Conservation (phyloP, 2,329 filamentous ascomycete species). For the Sporothrix brunneoviolacea region DNA sequence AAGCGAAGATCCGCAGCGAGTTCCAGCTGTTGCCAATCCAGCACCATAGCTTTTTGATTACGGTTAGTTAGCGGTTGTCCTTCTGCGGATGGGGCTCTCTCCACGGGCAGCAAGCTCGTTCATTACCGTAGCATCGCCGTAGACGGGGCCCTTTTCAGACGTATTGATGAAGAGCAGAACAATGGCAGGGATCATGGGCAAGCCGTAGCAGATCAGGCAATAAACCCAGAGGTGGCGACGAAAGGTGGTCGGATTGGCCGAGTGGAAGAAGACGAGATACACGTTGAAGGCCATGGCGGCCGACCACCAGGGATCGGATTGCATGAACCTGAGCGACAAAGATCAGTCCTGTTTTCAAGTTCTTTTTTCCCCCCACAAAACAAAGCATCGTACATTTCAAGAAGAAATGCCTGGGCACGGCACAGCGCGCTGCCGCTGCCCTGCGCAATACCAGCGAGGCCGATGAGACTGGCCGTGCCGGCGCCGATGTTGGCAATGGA, state of each 20-base stretch:
- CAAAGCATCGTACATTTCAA: slow-evolving; percentile 70
- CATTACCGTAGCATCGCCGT: slow-evolving; percentile 53
- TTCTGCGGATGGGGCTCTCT: too few relatives aligned
- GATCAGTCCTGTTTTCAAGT: too few relatives aligned
- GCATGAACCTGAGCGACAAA: slow-evolving; percentile 63
- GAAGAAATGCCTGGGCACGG: slow-evolving; percentile 51
- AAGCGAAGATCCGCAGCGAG: slow-evolving; percentile 52
- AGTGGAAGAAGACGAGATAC: slow-evolving; percentile 60
- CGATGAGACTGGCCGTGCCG: slow-evolving; percentile 63
- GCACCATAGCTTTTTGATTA: slow-evolving; percentile 50
- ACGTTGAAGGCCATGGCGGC: slow-evolving; percentile 80
- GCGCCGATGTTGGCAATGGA: slow-evolving; percentile 54
- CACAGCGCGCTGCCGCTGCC: slow-evolving; percentile 53
- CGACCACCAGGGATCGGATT: slow-evolving; percentile 70
- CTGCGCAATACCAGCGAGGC: slow-evolving; percentile 53
- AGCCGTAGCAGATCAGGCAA: slow-evolving; percentile 61
- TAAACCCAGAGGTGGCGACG: slow-evolving; percentile 67
- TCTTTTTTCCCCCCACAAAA: too few relatives aligned
- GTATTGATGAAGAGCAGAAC: slow-evolving; percentile 53
- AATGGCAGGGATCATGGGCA: slow-evolving; percentile 62
- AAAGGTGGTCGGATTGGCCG: slow-evolving; percentile 60
- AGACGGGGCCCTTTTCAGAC: slow-evolving; percentile 34
- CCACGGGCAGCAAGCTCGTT: too few relatives aligned
- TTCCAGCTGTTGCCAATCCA: slow-evolving; percentile 52
- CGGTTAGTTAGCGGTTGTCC: too few relatives aligned